Conservation (phyloP, 163 green algal species). For the Coccomyxa subellipsoidea region DNA sequence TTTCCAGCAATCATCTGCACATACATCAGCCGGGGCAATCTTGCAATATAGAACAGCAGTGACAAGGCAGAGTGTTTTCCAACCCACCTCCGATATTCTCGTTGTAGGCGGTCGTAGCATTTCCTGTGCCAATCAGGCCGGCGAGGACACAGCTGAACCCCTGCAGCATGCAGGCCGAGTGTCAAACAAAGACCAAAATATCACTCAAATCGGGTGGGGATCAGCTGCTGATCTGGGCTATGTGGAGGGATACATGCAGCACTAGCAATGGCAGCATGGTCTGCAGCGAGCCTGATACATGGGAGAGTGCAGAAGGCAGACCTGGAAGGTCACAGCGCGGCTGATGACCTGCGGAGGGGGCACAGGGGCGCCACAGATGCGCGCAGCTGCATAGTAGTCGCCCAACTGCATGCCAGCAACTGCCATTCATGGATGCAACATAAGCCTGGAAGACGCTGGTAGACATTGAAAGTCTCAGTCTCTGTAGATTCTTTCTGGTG, state of each 20-base stretch:
- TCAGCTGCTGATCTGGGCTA: background rate
- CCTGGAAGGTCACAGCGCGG: constrained; percentile 48
- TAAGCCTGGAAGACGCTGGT: too few relatives aligned
- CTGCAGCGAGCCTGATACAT: too few relatives aligned
- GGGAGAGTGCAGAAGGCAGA: background rate
- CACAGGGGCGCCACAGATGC: constrained; percentile 46
- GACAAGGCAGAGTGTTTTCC: background rate
- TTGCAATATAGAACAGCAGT: background rate
- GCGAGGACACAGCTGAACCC: constrained; percentile 51
- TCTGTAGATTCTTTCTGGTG: too few relatives aligned
- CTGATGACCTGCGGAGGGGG: constrained; percentile 56
- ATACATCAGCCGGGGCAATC: too few relatives aligned
- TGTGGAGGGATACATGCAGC: too few relatives aligned
- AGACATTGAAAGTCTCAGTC: too few relatives aligned
- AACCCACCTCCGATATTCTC: constrained; percentile 53
- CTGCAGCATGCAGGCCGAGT: constrained; percentile 21
- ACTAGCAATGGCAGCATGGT: too few relatives aligned
- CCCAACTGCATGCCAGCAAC: constrained; percentile 12
- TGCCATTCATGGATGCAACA: background rate
- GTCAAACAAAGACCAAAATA: background rate
- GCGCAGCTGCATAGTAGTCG: constrained; percentile 32
- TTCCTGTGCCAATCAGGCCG: constrained; percentile 50
- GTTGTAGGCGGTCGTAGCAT: constrained; percentile 54
- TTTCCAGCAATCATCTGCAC: too few relatives aligned
- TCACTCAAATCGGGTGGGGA: background rate